Evolutionary conservation across 2,329 filamentous ascomycete genomes (phyloP).

Genomic region (Penicillium nordicum): DNA sequence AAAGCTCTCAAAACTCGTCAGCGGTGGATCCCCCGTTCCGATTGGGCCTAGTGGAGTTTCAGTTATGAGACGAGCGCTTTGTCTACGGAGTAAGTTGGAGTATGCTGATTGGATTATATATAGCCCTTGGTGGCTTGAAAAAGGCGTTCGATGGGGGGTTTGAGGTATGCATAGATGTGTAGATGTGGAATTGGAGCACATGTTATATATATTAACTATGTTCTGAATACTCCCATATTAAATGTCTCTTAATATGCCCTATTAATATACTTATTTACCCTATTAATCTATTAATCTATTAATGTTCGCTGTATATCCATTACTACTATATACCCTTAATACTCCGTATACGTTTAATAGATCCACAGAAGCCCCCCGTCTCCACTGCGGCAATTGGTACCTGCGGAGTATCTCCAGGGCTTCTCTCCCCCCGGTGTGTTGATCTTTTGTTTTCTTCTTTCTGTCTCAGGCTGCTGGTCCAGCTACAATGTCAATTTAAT

Average conservation of each 20-base stretch:
- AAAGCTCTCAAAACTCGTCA: slow-evolving; percentile 17
- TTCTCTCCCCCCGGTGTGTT: background rate
- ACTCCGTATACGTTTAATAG: no score
- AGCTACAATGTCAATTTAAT: slow-evolving; percentile 7
- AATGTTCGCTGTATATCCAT: no score
- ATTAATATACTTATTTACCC: background rate
- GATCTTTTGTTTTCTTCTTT: slow-evolving; percentile 4
- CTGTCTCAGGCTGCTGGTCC: slow-evolving; percentile 8
- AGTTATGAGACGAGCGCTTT: slow-evolving; percentile 17
- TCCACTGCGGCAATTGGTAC: slow-evolving; percentile 8
- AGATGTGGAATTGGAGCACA: background rate
- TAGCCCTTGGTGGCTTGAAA: background rate
- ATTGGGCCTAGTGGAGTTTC: slow-evolving; percentile 21
- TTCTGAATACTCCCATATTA: background rate
- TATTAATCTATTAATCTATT: background rate
- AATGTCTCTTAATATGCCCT: background rate
- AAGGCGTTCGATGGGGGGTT: background rate
- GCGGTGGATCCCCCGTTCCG: slow-evolving; percentile 11
- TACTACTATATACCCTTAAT: no score
- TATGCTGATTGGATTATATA: background rate
- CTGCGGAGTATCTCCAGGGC: slow-evolving; percentile 11
- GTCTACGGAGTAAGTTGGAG: background rate
- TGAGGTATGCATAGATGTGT: background rate
- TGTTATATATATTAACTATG: background rate
- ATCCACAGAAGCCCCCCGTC: background rate